These are phyloP conservation scores for Cadophora sp. DNA, from an alignment of 2,329 filamentous ascomycete genomes.

Conservation along the genomic window DNA sequence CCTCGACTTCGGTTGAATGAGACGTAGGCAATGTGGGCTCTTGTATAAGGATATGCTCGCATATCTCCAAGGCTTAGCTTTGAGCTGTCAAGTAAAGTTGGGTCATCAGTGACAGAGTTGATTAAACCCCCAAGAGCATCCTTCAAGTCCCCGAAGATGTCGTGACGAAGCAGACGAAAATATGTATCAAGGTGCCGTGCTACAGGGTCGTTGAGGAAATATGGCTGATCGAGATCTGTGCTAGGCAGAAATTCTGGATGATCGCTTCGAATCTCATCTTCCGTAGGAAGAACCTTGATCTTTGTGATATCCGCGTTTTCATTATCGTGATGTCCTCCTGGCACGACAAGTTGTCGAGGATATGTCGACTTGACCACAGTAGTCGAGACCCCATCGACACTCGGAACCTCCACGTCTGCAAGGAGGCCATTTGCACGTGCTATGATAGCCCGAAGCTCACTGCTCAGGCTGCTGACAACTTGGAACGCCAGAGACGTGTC, in stretches of 20 bases:
- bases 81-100: slow-evolving; percentile 28
- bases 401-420: too few species aligned
- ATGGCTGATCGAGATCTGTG: slow-evolving; percentile 48
- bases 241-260: slow-evolving; percentile 53
- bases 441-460: too few species aligned
- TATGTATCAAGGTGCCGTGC: slow-evolving; percentile 40
- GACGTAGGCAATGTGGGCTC: slow-evolving; percentile 32
- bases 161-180: slow-evolving; percentile 42
- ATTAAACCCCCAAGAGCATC: slow-evolving; percentile 39
- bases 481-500: too few species aligned
- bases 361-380: too few species aligned
- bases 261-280: slow-evolving; percentile 45
- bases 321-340: too few species aligned
- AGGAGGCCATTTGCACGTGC: too few species aligned
- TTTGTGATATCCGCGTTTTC: too few species aligned
- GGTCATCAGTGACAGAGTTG: slow-evolving; percentile 23
- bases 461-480: too few species aligned
- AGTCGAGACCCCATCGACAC: too few species aligned
- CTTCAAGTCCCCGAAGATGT: slow-evolving; percentile 59
- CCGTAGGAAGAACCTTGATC: too few species aligned
- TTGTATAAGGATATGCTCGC: slow-evolving; percentile 41
- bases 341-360: too few species aligned
- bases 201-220: slow-evolving; percentile 46
- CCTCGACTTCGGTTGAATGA: slow-evolving; percentile 40
- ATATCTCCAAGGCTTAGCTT: slow-evolving; percentile 32